A percentile compares a stretch with the other conserved stretches of the same genome.
Evolutionary conservation across 352 stramenopile species (phyloP).

Genomic region (Phytophthora sojae): DNA sequence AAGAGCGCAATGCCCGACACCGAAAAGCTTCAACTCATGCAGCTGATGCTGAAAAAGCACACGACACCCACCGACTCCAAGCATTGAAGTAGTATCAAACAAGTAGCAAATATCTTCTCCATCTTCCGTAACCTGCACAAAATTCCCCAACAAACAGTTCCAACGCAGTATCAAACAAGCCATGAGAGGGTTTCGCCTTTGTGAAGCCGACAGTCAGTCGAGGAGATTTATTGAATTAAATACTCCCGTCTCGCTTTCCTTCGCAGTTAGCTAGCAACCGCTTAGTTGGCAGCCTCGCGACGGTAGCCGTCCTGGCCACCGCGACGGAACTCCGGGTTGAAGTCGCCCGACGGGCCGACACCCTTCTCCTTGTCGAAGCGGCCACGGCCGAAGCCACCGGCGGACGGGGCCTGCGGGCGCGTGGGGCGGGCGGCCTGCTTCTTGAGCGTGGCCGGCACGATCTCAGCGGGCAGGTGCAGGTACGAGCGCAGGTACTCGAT

Average conservation of each 20-base stretch:
- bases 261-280: conserved; percentile 25
- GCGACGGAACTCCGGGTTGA: conserved; percentile 89
- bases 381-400: conserved; percentile 83
- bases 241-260: conserved; percentile 59
- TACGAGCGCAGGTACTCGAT: conserved; percentile 99
- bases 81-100: background rate
- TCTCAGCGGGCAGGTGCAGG: conserved; percentile 98
- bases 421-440: conserved; percentile 92
- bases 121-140: background rate
- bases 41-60: conserved; percentile 53
- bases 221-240: conserved; percentile 79
- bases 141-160: background rate
- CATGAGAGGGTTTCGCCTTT: conserved; percentile 29
- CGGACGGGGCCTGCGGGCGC: conserved; percentile 77
- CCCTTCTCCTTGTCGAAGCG: conserved; percentile 92
- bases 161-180: background rate
- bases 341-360: conserved; percentile 88
- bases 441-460: conserved; percentile 99
- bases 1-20: conserved; percentile 51
- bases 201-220: conserved; percentile 69
- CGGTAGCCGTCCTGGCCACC: conserved; percentile 89
- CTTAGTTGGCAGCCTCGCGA: conserved; percentile 89
- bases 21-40: conserved; percentile 72
- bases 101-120: background rate
- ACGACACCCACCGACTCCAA: background rate